Evolutionary conservation across 257 asterid genomes (phyloP), one percentile per base, ranked within the genome.

Genomic region (Scutellaria galericulata): DNA sequence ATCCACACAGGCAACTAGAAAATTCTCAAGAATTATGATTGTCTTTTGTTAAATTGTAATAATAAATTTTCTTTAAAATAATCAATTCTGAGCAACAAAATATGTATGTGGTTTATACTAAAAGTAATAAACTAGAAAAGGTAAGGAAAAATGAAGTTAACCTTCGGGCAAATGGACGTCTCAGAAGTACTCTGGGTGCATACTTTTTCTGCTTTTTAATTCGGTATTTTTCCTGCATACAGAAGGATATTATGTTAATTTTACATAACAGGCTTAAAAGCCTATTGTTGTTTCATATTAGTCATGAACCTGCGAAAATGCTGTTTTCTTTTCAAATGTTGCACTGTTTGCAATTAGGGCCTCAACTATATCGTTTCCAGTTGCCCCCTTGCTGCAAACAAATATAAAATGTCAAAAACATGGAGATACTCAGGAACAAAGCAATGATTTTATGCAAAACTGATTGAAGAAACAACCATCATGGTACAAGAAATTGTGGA

Each of bases 171-270:
- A 83, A 82, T 64, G 99, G 98, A 75, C 99, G 97, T 68, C 99
- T 83, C 62, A 91, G 64, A 51, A 94, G 96, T 71, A 94, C 96
- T 79, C 85, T 85, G 22, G 99, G 99, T 22, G 98, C 95, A 78
- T 94, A 88, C 83, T 91, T 94, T 84, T 94, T 94, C 88, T 88
- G 98, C 83, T 94, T 94, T 84, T 94, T 94, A n/a, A 91, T 83
- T 68, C 90, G 87, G 71, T 91, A 94, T 70, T 94, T 94, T 73
- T 89, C 98, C 98, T 94, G 95, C 73, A 78, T 60, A 75, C 65
- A 67, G 65, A 44, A 48, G 68, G 55, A 44, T 59, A 64, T 70
- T 79, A 81, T 52, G 73, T 52, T 35, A n/a, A n/a, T n/a, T n/a
- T n/a, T 35, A 18, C 61, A 68, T 53, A 42, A 54, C 40, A 64